Evolutionary conservation across 2,329 filamentous ascomycete species (phyloP).

Genomic region (Hypoxylon sp.): DNA sequence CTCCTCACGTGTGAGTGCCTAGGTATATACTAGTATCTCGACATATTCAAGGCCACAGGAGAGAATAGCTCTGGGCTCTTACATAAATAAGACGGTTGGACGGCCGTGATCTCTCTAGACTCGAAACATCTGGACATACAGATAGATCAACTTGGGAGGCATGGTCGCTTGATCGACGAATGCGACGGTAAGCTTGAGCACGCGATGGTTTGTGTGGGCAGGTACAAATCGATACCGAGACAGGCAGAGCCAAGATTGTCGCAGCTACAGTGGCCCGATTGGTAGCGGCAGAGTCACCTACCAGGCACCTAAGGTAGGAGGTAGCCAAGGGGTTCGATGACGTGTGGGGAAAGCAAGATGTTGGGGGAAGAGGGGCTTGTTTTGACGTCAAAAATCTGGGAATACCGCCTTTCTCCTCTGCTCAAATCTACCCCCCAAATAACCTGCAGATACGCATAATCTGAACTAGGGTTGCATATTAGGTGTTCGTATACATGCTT

Average conservation of each 20-base stretch:
- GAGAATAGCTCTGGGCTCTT: not conserved
- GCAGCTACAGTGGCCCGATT: not conserved
- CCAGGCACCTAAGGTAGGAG: constrained; percentile 5
- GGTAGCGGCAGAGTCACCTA: not conserved
- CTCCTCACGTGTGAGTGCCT: not conserved
- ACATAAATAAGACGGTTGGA: too few species aligned
- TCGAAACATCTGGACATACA: too few species aligned
- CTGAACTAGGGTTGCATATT: too few species aligned
- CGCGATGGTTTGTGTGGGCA: constrained; percentile 9
- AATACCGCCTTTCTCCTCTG: constrained; percentile 2
- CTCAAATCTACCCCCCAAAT: not conserved
- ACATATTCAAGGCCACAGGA: not conserved
- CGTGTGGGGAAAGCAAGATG: constrained; percentile 33
- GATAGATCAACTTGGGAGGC: not conserved
- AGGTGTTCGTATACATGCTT: too few species aligned
- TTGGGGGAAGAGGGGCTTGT: constrained; percentile 13
- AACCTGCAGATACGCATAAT: too few species aligned
- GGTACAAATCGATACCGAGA: not conserved
- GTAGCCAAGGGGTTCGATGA: constrained; percentile 34
- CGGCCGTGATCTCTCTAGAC: too few species aligned
- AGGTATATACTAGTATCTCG: not conserved
- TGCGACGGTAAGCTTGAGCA: constrained; percentile 9
- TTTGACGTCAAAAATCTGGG: constrained; percentile 36
- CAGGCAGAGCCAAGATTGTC: not conserved
- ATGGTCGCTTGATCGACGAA: constrained; percentile 2